Conservation (phyloP, 1,284 basidiomycete species). For the Lentinula novae-zelandiae region DNA sequence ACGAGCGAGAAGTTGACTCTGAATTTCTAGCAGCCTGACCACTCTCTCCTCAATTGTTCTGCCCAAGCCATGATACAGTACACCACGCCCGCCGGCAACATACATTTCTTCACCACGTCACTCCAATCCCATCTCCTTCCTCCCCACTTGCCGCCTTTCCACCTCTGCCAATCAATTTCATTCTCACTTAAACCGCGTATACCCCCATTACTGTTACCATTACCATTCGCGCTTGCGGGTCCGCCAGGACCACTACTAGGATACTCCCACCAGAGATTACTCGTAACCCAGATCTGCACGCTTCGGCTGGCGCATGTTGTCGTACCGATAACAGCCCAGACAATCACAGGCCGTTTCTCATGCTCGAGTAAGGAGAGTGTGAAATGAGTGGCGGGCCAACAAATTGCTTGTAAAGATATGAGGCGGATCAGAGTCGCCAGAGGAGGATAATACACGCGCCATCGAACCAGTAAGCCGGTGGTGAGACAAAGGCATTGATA, state of each 20-base stretch:
- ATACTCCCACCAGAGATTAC: slow-evolving; percentile 58
- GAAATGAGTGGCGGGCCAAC: slow-evolving; percentile 84
- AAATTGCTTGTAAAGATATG: slow-evolving; percentile 80
- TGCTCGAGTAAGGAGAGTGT: slow-evolving; percentile 68
- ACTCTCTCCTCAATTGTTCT: slow-evolving; percentile 42
- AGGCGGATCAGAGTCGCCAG: slow-evolving; percentile 79
- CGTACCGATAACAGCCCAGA: slow-evolving; percentile 80
- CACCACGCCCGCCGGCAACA: slow-evolving; percentile 63
- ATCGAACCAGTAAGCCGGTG: slow-evolving; percentile 75
- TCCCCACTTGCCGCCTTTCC: slow-evolving; percentile 45
- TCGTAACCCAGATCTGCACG: slow-evolving; percentile 84
- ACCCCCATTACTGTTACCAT: neutral
- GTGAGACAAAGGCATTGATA: slow-evolving; percentile 79
- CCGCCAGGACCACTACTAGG: slow-evolving; percentile 1
- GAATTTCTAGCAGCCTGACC: slow-evolving; percentile 24
- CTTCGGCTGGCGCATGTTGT: slow-evolving; percentile 73
- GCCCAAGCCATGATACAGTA: slow-evolving; percentile 83
- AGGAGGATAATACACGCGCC: slow-evolving; percentile 80
- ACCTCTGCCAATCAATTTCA: slow-evolving; percentile 32
- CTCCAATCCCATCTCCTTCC: slow-evolving; percentile 72
- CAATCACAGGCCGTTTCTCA: slow-evolving; percentile 59
- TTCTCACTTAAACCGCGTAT: neutral
- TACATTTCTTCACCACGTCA: slow-evolving; percentile 61
- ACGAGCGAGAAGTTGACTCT: neutral
- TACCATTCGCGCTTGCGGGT: neutral